Conservation (phyloP, 225 moss, liverwort and hornwort species). For the Bryoerythrophyllum caledonicum region DNA sequence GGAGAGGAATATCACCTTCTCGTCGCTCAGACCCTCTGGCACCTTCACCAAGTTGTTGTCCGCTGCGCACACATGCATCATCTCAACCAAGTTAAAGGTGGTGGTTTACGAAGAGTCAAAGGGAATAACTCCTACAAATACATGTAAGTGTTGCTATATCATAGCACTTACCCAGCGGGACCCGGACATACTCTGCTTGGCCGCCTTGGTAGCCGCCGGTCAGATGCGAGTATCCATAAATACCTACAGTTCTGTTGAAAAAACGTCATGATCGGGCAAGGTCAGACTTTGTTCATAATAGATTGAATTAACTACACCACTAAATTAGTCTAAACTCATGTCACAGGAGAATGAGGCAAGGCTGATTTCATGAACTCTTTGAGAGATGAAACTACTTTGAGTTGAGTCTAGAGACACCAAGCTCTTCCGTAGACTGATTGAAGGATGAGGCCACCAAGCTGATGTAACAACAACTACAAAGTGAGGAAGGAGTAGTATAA, state of each 20-base stretch:
- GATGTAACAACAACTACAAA: no score
- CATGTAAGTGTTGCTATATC: background rate
- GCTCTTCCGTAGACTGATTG: no score
- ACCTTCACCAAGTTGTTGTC: constrained; percentile 63
- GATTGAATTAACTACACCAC: no score
- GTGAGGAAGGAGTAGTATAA: no score
- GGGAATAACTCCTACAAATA: background rate
- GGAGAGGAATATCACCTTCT: constrained; percentile 52
- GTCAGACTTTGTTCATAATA: background rate
- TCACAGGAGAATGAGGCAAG: no score
- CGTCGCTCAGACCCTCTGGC: constrained; percentile 45
- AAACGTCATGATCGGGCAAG: background rate
- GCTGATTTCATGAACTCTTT: no score
- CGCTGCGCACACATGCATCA: constrained; percentile 22
- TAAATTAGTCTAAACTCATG: no score
- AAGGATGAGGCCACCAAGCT: no score
- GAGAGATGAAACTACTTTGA: no score
- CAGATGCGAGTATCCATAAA: constrained; percentile 78
- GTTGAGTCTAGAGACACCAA: no score
- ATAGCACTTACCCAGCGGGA: constrained; percentile 40
- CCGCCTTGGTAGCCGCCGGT: constrained; percentile 75
- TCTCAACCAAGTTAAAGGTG: no score
- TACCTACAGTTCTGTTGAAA: constrained; percentile 52
- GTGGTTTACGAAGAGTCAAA: background rate
- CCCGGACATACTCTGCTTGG: constrained; percentile 71